Conservation (phyloP, 305 asterid species). For the Stenogyne calaminthoides region DNA sequence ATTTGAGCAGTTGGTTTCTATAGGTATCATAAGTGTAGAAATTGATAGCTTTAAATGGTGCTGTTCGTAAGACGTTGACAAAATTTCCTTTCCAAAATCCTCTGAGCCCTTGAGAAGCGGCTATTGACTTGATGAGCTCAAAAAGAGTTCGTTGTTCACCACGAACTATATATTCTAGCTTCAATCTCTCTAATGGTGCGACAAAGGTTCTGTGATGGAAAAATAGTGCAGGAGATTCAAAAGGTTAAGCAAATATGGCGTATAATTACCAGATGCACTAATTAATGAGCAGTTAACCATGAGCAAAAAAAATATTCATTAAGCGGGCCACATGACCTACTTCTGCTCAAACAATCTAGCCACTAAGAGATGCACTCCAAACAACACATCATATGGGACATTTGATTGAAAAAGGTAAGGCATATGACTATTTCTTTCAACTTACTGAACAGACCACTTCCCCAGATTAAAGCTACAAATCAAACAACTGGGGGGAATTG, state of each 20-base stretch:
- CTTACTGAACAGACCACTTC: constrained; percentile 1
- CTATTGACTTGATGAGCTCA: constrained; percentile 72
- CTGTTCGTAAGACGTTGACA: constrained; percentile 87
- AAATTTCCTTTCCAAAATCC: constrained; percentile 99
- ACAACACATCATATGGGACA: constrained; percentile 2
- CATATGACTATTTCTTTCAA: constrained; percentile 18
- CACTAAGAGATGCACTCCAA: constrained; percentile 1
- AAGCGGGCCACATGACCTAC: constrained; percentile 11
- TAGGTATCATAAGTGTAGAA: constrained; percentile 90
- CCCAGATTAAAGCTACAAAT: neutral
- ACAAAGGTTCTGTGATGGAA: constrained; percentile 86
- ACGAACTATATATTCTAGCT: constrained; percentile 94
- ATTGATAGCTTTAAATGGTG: constrained; percentile 96
- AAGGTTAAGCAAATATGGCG: constrained; percentile 22
- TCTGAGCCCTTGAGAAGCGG: constrained; percentile 75
- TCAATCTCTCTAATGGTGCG: constrained; percentile 95
- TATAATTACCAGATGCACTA: constrained; percentile 4
- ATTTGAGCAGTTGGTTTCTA: constrained; percentile 67
- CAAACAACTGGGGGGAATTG: neutral
- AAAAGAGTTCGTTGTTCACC: constrained; percentile 76
- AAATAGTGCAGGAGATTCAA: constrained; percentile 16
- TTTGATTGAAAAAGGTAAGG: constrained; percentile 1
- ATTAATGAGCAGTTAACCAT: neutral
- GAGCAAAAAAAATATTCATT: constrained; percentile 20
- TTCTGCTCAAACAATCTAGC: neutral